Conservation (phyloP, 306 rosid genomes). For the Rosa rugosa region DNA sequence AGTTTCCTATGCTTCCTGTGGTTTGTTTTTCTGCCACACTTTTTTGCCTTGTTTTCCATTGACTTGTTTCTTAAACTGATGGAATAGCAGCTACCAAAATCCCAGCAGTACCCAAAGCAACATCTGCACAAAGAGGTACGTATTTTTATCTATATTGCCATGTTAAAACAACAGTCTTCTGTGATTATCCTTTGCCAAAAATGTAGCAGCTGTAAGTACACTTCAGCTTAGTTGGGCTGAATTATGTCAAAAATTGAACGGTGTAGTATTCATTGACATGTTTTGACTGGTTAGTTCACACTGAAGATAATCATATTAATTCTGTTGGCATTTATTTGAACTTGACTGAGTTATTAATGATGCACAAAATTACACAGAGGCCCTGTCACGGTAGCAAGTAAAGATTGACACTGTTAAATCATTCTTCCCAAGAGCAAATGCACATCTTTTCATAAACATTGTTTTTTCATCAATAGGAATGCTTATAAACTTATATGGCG, state of each 20-base stretch:
- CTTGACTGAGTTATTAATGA: neutral
- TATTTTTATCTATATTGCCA: neutral
- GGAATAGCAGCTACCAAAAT: constrained; percentile 44
- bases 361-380: neutral
- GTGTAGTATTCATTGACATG: neutral
- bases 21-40: neutral
- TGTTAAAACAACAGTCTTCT: neutral
- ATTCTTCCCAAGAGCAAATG: neutral
- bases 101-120: constrained; percentile 55
- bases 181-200: neutral
- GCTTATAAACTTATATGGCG: neutral
- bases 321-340: neutral
- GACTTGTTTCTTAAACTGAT: constrained; percentile 11
- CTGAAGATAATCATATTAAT: neutral
- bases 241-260: neutral
- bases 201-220: neutral
- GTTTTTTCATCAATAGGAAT: neutral
- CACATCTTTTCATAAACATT: neutral
- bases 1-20: neutral
- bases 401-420: neutral
- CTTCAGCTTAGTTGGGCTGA: neutral
- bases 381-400: neutral
- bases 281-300: neutral
- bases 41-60: neutral
- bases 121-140: constrained; percentile 55